These are phyloP conservation scores for Carallia pectinifolia DNA, from an alignment of 345 rosid genomes.

Conservation along the genomic window DNA sequence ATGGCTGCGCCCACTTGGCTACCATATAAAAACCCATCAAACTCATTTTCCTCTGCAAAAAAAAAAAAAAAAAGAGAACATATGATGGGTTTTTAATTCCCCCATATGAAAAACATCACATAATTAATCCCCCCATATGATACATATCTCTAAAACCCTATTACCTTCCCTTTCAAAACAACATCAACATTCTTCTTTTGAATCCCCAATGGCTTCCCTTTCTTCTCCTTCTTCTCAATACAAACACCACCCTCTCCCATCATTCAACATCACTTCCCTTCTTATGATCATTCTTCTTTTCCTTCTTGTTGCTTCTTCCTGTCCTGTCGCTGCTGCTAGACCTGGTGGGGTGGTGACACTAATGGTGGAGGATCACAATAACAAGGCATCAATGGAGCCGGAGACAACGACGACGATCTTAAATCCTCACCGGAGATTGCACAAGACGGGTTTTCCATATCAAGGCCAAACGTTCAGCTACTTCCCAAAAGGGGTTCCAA, in stretches of 20 bases:
- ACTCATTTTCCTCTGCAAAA: neutral
- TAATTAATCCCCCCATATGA: too few species aligned
- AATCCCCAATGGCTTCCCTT: conserved; percentile 22
- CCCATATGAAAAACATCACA: too few species aligned
- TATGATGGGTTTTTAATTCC: too few species aligned
- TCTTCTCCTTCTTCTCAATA: conserved; percentile 21
- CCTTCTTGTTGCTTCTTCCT: conserved; percentile 23
- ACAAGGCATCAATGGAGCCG: conserved; percentile 7
- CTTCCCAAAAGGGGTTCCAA: conserved; percentile 66
- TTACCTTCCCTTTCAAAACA: neutral
- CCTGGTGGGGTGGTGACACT: conserved; percentile 21
- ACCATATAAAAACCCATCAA: neutral
- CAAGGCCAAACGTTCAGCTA: conserved; percentile 52
- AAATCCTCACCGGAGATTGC: conserved; percentile 21
- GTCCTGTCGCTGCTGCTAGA: conserved; percentile 28
- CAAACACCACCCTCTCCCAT: conserved; percentile 8
- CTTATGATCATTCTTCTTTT: conserved; percentile 31
- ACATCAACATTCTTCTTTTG: neutral
- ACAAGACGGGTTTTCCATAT: conserved; percentile 40
- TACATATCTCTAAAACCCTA: conserved; percentile 27
- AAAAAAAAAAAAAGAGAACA: too few species aligned
- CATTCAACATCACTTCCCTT: conserved; percentile 13
- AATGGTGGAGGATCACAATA: neutral
- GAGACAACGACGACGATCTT: neutral
- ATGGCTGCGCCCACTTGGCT: too few species aligned